A percentile compares a stretch with the other conserved stretches of the same genome.
Evolutionary conservation across 306 rosid genomes (phyloP).

Genomic region (Prunus persica): Prunus_persica_NCBIv2 NC_034009.1:30797501-30798000

Average conservation of each 20-base stretch:
- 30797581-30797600: slow-evolving; percentile 72
- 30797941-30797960: slow-evolving; percentile 64
- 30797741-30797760: background rate
- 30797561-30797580: slow-evolving; percentile 70
- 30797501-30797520: background rate
- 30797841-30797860: slow-evolving; percentile 71
- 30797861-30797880: slow-evolving; percentile 33
- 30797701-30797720: background rate
- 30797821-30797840: slow-evolving; percentile 79
- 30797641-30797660: slow-evolving; percentile 60
- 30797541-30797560: background rate
- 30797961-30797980: slow-evolving; percentile 73
- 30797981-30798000: slow-evolving; percentile 72
- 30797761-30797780: slow-evolving; percentile 63
- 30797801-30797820: slow-evolving; percentile 82
- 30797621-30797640: slow-evolving; percentile 91
- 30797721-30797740: background rate
- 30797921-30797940: slow-evolving; percentile 88
- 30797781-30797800: slow-evolving; percentile 70
- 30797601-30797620: slow-evolving; percentile 80
- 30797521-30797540: background rate
- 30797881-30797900: slow-evolving; percentile 16
- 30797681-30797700: background rate
- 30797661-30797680: slow-evolving; percentile 12
- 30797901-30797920: slow-evolving; percentile 6